Conservation (phyloP, 2,329 filamentous ascomycete genomes). For the Alternaria ventricosa region DNA sequence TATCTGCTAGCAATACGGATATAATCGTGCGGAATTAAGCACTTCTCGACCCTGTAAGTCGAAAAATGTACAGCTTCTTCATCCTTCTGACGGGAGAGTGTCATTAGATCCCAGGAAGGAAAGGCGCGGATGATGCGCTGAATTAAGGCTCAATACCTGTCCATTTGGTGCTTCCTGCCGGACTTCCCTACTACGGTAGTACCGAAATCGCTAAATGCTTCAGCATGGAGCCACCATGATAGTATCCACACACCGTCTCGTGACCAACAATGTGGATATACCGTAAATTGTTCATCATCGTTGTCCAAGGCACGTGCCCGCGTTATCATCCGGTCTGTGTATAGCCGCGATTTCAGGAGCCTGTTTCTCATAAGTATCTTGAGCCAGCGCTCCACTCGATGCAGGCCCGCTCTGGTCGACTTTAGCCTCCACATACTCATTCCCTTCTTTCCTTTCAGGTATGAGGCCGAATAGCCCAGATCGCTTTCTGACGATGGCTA, state of each 20-base stretch:
- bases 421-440: conserved; percentile 28
- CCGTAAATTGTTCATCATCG: not conserved
- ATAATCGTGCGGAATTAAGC: not conserved
- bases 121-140: not conserved
- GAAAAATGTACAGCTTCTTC: not conserved
- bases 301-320: not conserved
- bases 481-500: conserved; percentile 31
- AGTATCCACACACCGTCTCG: not conserved
- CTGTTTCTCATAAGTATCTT: not conserved
- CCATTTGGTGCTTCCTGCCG: not conserved
- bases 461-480: conserved; percentile 29
- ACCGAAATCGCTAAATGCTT: not conserved
- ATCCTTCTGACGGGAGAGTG: not conserved
- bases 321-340: not conserved
- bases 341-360: not conserved
- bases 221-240: not conserved
- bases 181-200: not conserved
- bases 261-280: not conserved
- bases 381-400: not conserved
- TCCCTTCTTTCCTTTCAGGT: conserved; percentile 28
- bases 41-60: not conserved
- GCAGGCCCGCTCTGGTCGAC: not conserved
- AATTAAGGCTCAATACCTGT: not conserved
- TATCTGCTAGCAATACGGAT: not conserved
- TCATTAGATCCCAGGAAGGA: not conserved